phyloP scores from a whole-genome alignment of 768 basidiomycete species.

The Russula earlei region DNA sequence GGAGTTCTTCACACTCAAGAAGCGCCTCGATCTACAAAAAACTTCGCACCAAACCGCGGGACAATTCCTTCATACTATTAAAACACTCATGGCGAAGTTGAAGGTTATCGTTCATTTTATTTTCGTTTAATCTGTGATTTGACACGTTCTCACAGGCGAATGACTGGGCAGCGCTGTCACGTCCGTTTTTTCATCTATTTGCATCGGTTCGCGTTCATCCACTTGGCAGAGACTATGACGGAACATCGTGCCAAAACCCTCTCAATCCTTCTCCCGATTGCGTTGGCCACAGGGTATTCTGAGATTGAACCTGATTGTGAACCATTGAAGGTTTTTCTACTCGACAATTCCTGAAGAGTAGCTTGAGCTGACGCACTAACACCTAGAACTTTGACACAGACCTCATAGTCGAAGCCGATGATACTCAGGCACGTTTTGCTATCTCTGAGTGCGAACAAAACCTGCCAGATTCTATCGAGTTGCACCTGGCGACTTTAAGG shows the following conservation, averaged over 20 bases:
- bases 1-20: slow-evolving; percentile 40
- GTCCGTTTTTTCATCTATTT: slow-evolving; percentile 29
- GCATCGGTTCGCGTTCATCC: not conserved
- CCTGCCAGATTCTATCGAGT: slow-evolving; percentile 22
- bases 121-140: not conserved
- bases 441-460: slow-evolving; percentile 23
- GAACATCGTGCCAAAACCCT: slow-evolving; percentile 35
- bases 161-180: slow-evolving; percentile 59
- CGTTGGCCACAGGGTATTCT: slow-evolving; percentile 38
- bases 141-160: slow-evolving; percentile 36
- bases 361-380: not conserved
- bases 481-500: slow-evolving; percentile 20
- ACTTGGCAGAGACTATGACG: slow-evolving; percentile 36
- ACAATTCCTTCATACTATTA: slow-evolving; percentile 47
- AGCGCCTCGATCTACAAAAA: slow-evolving; percentile 38
- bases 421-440: slow-evolving; percentile 29
- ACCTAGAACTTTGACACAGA: slow-evolving; percentile 47
- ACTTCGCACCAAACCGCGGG: slow-evolving; percentile 42
- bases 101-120: slow-evolving; percentile 31
- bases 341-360: not conserved
- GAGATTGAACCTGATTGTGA: slow-evolving; percentile 39
- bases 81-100: slow-evolving; percentile 58
- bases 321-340: slow-evolving; percentile 37
- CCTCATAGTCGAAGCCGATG: slow-evolving; percentile 29
- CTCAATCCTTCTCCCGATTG: slow-evolving; percentile 34